phyloP scores from a whole-genome alignment of 176 grass and related monocot genomes.

The Neostapfia colusana region DNA sequence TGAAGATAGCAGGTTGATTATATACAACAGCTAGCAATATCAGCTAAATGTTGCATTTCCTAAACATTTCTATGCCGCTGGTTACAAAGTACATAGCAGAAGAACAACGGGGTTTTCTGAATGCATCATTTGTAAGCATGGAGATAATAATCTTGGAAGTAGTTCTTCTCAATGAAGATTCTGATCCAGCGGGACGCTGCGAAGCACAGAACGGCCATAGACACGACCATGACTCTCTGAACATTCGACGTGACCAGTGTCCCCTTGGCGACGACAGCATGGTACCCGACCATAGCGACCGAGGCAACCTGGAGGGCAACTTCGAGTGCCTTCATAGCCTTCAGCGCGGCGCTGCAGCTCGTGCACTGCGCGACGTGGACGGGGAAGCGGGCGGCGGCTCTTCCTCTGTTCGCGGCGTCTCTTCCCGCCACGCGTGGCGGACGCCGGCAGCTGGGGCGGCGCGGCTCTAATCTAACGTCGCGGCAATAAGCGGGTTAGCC shows the following conservation, averaged over 20 bases:
- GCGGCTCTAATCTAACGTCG: too few species aligned
- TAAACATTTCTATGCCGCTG: conserved; percentile 10
- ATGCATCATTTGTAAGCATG: conserved; percentile 71
- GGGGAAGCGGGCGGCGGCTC: too few species aligned
- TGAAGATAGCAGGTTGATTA: not conserved
- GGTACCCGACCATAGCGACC: conserved; percentile 50
- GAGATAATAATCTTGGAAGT: conserved; percentile 87
- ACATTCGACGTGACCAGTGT: conserved; percentile 27
- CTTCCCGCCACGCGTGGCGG: too few species aligned
- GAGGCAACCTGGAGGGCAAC: conserved; percentile 58
- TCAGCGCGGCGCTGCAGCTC: conserved; percentile 61
- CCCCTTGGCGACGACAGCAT: conserved; percentile 53
- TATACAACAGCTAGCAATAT: conserved; percentile 11
- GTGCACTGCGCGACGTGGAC: conserved; percentile 79
- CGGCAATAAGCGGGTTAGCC: too few species aligned
- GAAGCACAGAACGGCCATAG: conserved; percentile 62
- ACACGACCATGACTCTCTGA: conserved; percentile 37
- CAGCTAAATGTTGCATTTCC: not conserved
- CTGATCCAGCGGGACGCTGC: conserved; percentile 62
- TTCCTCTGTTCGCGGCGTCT: too few species aligned
- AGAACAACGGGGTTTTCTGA: not conserved
- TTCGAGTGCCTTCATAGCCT: conserved; percentile 57
- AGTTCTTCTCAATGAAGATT: conserved; percentile 74
- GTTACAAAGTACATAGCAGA: conserved; percentile 1
- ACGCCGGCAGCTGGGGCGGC: too few species aligned